Evolutionary conservation across 805 yeast genomes (phyloP).

Genomic region (Cyberlindnera veronae): DNA sequence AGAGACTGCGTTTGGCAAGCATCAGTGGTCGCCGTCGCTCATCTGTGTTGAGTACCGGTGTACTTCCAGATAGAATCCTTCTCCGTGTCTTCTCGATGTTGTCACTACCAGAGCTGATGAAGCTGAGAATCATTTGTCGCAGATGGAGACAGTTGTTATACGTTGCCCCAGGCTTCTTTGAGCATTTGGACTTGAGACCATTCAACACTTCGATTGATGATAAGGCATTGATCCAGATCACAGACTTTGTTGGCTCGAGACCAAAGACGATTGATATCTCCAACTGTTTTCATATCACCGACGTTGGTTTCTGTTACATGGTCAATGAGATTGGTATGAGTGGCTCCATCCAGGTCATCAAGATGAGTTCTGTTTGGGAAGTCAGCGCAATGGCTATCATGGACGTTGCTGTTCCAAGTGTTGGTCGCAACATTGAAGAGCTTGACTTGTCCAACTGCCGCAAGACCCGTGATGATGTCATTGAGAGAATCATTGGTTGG

Average conservation of each 20-base stretch:
- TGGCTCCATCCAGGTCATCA: constrained; percentile 51
- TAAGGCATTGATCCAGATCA: constrained; percentile 50
- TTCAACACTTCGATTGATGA: constrained; percentile 65
- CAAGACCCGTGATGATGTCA: constrained; percentile 66
- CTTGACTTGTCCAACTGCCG: constrained; percentile 71
- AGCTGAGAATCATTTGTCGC: constrained; percentile 51
- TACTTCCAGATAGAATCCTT: constrained; percentile 58
- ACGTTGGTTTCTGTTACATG: constrained; percentile 68
- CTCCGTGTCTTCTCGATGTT: constrained; percentile 50
- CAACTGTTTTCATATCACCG: constrained; percentile 74
- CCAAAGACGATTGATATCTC: constrained; percentile 61
- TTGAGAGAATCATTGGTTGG: constrained; percentile 67
- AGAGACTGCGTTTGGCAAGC: constrained; percentile 46
- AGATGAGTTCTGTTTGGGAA: constrained; percentile 73
- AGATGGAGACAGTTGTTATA: constrained; percentile 67
- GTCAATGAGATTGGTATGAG: constrained; percentile 67
- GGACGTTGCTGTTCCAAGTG: constrained; percentile 66
- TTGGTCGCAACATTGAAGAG: constrained; percentile 55
- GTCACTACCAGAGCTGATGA: constrained; percentile 58
- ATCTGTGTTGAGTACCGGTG: constrained; percentile 53
- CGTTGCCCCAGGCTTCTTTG: constrained; percentile 51
- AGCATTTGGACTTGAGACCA: constrained; percentile 51
- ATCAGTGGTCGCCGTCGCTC: constrained; percentile 50
- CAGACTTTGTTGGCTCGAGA: constrained; percentile 68
- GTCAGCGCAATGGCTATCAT: constrained; percentile 77